phyloP scores from a whole-genome alignment of 257 asterid species.

The Solanum habrochaites region DNA sequence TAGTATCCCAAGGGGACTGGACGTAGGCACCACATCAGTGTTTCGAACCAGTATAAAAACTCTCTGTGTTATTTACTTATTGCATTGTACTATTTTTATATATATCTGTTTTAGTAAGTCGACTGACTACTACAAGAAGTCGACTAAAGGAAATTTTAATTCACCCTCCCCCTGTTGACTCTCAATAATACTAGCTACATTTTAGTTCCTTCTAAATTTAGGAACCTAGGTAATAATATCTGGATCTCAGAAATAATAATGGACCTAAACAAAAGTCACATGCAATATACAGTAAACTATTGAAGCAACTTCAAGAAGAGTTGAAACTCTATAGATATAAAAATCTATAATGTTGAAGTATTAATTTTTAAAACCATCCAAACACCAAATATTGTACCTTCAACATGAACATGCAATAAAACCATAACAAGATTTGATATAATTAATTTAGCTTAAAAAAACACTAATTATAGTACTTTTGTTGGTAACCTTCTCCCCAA shows the following conservation, averaged over 20 bases:
- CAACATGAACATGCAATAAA: not conserved
- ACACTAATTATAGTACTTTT: not conserved
- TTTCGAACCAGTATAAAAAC: too few relatives aligned
- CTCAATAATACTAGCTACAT: not conserved
- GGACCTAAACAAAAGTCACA: not conserved
- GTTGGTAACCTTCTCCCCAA: not conserved
- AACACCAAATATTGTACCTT: not conserved
- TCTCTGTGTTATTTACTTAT: too few relatives aligned
- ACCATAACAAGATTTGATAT: not conserved
- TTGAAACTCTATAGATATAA: not conserved
- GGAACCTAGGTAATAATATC: not conserved
- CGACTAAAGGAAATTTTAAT: too few relatives aligned
- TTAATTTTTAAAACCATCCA: not conserved
- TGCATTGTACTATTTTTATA: too few relatives aligned
- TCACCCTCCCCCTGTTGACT: too few relatives aligned
- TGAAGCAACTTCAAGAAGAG: not conserved
- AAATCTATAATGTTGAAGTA: not conserved
- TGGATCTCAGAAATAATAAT: not conserved
- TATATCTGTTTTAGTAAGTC: too few relatives aligned
- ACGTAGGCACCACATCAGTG: too few relatives aligned
- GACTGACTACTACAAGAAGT: too few relatives aligned
- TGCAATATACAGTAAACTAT: not conserved
- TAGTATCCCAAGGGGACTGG: too few relatives aligned
- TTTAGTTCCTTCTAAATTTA: fast-evolving
- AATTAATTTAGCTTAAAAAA: not conserved